Conservation (phyloP, 495 filamentous ascomycete genomes). For the Xylaria intraflava region DNA sequence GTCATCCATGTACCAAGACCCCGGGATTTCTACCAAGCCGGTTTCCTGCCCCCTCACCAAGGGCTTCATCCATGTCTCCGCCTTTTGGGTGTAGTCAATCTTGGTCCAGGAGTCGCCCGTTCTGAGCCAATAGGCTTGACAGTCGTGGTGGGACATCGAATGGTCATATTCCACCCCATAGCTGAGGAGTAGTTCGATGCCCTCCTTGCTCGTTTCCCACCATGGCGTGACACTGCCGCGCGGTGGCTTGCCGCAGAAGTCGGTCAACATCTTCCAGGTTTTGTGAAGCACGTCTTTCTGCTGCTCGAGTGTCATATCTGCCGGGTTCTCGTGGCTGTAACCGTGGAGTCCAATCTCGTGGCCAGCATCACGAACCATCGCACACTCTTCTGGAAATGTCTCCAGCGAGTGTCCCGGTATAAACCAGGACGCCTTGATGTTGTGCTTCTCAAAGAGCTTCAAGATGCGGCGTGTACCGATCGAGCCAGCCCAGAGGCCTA, state of each 20-base stretch:
- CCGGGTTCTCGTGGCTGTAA: constrained; percentile 71
- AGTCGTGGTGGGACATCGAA: constrained; percentile 40
- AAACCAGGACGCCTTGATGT: constrained; percentile 79
- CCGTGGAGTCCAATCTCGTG: constrained; percentile 76
- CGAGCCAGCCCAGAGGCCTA: constrained; percentile 66
- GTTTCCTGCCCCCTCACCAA: constrained; percentile 32
- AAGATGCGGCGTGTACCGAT: constrained; percentile 65
- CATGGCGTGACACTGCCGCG: constrained; percentile 59
- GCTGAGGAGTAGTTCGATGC: constrained; percentile 56
- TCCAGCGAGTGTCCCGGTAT: constrained; percentile 76
- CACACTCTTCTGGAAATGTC: constrained; percentile 69
- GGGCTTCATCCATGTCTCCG: constrained; percentile 47
- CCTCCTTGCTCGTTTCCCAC: constrained; percentile 64
- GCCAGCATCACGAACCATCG: constrained; percentile 63
- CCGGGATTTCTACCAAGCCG: constrained; percentile 46
- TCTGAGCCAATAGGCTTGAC: constrained; percentile 45
- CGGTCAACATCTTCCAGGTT: constrained; percentile 62
- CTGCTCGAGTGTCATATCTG: constrained; percentile 65
- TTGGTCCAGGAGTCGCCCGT: constrained; percentile 34
- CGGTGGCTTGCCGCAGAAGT: constrained; percentile 71
- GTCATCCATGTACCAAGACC: constrained; percentile 48
- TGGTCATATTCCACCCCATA: constrained; percentile 55
- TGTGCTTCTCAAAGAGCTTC: constrained; percentile 70
- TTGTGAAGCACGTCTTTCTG: constrained; percentile 71
- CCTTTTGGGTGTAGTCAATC: constrained; percentile 40